A percentile compares a stretch with the other conserved stretches of the same genome.
phyloP scores from a whole-genome alignment of 345 rosid species.

The Conringia planisiliqua region DNA sequence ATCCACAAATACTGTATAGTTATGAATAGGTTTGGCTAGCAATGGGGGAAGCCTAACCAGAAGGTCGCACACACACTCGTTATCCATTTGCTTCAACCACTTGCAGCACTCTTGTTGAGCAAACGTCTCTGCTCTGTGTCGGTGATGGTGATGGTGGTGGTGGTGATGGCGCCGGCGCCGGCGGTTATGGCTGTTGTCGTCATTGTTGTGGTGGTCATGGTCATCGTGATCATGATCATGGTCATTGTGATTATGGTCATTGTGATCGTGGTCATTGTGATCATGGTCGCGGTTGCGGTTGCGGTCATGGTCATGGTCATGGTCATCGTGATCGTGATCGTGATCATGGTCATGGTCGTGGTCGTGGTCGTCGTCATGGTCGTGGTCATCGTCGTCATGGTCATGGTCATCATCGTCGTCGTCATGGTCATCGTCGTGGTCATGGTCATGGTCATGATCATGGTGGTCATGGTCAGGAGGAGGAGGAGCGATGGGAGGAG shows the following conservation, averaged over 20 bases:
- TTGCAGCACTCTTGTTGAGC: slow-evolving; percentile 60
- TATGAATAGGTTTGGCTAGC: slow-evolving; percentile 62
- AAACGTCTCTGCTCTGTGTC: slow-evolving; percentile 21
- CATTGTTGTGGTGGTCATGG: neutral
- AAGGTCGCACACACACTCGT: slow-evolving; percentile 72
- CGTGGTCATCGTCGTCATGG: neutral
- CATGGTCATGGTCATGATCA: neutral
- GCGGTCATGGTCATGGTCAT: neutral
- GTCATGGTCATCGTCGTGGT: neutral
- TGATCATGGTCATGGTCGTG: neutral
- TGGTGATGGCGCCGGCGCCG: slow-evolving; percentile 6
- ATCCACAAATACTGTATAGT: slow-evolving; percentile 48
- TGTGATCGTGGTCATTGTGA: neutral
- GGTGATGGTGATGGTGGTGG: slow-evolving; percentile 23
- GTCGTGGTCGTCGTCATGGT: neutral
- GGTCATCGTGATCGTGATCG: neutral
- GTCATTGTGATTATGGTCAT: neutral
- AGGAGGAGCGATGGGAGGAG: slow-evolving; percentile 15
- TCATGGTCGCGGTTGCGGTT: neutral
- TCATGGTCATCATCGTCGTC: neutral
- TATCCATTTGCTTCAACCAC: slow-evolving; percentile 69
- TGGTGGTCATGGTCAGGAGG: slow-evolving; percentile 20
- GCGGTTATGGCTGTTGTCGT: slow-evolving; percentile 1
- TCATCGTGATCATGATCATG: neutral
- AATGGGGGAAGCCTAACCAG: slow-evolving; percentile 69